A percentile compares a stretch with the other conserved stretches of the same genome.
Evolutionary conservation across 2,329 filamentous ascomycete genomes (phyloP).

Genomic region (Didymella segeticola): DNA sequence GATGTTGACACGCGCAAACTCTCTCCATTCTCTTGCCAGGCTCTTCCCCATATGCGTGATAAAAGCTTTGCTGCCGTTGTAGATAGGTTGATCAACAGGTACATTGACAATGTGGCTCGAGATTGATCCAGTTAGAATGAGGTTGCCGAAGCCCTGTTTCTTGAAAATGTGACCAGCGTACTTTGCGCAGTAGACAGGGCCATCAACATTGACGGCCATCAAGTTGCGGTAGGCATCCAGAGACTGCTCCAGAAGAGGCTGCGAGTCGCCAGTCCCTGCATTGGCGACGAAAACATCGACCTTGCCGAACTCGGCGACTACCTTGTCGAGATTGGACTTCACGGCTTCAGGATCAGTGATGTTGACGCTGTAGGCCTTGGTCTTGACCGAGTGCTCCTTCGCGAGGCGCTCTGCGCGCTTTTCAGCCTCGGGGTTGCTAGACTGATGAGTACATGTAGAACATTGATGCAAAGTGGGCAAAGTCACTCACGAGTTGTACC

Average conservation of each 20-base stretch:
- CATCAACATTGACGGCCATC: constrained; percentile 74
- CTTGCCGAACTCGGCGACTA: constrained; percentile 71
- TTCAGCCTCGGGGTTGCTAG: constrained; percentile 62
- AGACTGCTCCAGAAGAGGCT: constrained; percentile 62
- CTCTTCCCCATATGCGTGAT: constrained; percentile 67
- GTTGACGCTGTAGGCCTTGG: constrained; percentile 69
- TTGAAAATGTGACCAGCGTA: constrained; percentile 53
- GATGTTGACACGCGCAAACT: constrained; percentile 70
- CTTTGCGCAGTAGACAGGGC: constrained; percentile 53
- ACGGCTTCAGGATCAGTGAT: constrained; percentile 61
- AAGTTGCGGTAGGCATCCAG: constrained; percentile 71
- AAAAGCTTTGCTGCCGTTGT: constrained; percentile 63
- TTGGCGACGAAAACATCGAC: constrained; percentile 72
- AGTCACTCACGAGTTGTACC: constrained; percentile 44
- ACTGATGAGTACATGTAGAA: background rate
- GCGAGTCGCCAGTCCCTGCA: constrained; percentile 66
- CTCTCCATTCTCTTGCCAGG: constrained; percentile 70
- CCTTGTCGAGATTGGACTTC: constrained; percentile 64
- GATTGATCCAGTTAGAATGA: constrained; percentile 72
- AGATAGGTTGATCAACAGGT: constrained; percentile 65
- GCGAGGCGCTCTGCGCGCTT: constrained; percentile 65
- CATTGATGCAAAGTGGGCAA: background rate
- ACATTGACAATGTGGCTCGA: constrained; percentile 79
- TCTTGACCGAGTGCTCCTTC: constrained; percentile 64
- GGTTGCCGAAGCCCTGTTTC: constrained; percentile 58